Evolutionary conservation across 2,329 filamentous ascomycete genomes (phyloP), one percentile per base, ranked within the genome.

Genomic region (Trichoderma sp.): DNA sequence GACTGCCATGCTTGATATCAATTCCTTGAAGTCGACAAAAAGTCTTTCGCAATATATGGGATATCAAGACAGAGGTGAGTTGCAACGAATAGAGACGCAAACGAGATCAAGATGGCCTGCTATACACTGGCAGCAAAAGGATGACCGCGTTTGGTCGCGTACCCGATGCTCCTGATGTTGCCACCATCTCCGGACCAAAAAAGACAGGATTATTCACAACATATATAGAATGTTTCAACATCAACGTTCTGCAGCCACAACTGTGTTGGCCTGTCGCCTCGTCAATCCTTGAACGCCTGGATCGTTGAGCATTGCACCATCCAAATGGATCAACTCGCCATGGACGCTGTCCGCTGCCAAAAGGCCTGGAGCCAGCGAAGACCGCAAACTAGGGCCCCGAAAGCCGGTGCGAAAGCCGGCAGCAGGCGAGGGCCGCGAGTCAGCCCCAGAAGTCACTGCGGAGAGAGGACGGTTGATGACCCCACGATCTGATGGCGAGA

Each of bases 131-230:
- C 37, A 66, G 52, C 28, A 28, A 66, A 59, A 51, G 28, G 28
- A 34, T 51, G 64, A 66, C 26, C 64, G 54, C 64, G 64, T 58
- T 59, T 21, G 37, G 49, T 18, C 64, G 54, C 64, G 28, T 66
- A 26, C 21, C 52, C 16, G 10, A 66, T 59, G 64, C 52, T 51
- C 21, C 64, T 49, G 54, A 37, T 24, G 43, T 30, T 66, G 39
- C 54, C 64, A 59, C 51, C 64, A 59, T 51, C 64, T 46, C 64
- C 54, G 39, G 10, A 13, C 10, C n/a, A 28, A 32, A 51, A 51
- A 59, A 14, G 52, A 66, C 52, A 66, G 64, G 64, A 66, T 66
- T 51, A 58, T 66, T 59, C 54, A 59, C 64, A 43, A 66, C 64
- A 66, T 59, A 66, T 66, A 66, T 66, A 66, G 54, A 51, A 59